Conservation (phyloP, 805 yeast genomes). For the Pichia eremophila region DNA sequence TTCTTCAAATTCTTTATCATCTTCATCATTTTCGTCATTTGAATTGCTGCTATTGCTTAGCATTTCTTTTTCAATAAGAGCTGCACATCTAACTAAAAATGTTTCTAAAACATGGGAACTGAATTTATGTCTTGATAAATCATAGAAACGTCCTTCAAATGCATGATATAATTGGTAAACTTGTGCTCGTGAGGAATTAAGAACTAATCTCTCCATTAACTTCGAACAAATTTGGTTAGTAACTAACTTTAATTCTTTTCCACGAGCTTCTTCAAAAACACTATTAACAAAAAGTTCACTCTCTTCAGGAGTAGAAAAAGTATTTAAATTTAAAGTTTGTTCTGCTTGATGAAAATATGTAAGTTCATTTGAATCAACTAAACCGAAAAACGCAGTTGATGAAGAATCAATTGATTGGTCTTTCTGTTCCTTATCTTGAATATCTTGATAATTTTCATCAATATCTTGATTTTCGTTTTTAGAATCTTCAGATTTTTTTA, state of each 20-base stretch:
- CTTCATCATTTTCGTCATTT: constrained; percentile 26
- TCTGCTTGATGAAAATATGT: constrained; percentile 94
- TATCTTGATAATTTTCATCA: constrained; percentile 6
- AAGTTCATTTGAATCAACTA: constrained; percentile 72
- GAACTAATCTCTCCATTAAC: constrained; percentile 76
- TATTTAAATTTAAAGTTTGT: constrained; percentile 69
- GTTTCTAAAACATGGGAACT: constrained; percentile 93
- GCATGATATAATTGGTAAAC: constrained; percentile 55
- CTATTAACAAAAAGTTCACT: constrained; percentile 61
- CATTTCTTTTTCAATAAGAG: constrained; percentile 65
- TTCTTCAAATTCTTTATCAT: constrained; percentile 28
- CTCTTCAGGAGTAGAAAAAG: constrained; percentile 69
- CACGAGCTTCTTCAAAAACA: constrained; percentile 76
- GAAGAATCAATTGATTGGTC: not conserved
- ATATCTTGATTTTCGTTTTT: not conserved
- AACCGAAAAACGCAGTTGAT: constrained; percentile 61
- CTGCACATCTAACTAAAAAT: constrained; percentile 63
- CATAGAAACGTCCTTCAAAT: constrained; percentile 66
- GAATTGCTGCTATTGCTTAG: constrained; percentile 34
- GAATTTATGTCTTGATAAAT: constrained; percentile 76
- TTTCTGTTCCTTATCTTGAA: not conserved
- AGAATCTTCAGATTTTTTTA: constrained; percentile 5
- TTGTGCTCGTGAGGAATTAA: constrained; percentile 55
- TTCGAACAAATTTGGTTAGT: constrained; percentile 95
- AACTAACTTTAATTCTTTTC: constrained; percentile 84